Evolutionary conservation across 306 rosid species (phyloP).

Genomic region (Quercus aquifolioides): DNA sequence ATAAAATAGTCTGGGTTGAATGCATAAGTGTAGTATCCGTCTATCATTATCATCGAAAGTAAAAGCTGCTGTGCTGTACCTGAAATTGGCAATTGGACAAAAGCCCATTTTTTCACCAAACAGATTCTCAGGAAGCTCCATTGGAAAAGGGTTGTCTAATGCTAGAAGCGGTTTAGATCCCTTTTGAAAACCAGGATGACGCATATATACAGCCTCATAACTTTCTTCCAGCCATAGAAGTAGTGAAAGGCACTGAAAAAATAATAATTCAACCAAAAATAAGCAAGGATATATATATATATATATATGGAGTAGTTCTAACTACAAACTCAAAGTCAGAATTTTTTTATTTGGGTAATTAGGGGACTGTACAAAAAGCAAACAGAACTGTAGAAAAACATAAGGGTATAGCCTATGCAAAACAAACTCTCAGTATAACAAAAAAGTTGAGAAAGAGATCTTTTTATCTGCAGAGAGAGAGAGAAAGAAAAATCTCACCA

Average conservation of each 20-base stretch:
- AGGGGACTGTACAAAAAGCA: too few species aligned
- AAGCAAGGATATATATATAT: too few species aligned
- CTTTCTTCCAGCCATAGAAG: slow-evolving; percentile 89
- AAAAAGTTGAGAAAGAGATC: too few species aligned
- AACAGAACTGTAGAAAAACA: too few species aligned
- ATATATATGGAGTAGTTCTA: too few species aligned
- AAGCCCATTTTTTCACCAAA: slow-evolving; percentile 94
- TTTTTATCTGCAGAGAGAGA: too few species aligned
- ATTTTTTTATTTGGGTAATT: not conserved
- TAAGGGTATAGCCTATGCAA: too few species aligned
- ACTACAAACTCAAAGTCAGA: slow-evolving; percentile 3
- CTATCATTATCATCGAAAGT: not conserved
- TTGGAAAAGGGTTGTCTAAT: slow-evolving; percentile 88
- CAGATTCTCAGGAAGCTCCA: slow-evolving; percentile 84
- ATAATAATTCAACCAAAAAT: slow-evolving; percentile 6
- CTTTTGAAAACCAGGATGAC: slow-evolving; percentile 89
- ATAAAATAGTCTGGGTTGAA: too few species aligned
- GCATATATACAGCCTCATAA: slow-evolving; percentile 66
- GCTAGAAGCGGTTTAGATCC: slow-evolving; percentile 80
- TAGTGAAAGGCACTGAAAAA: slow-evolving; percentile 72
- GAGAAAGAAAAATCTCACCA: too few species aligned
- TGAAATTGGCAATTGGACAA: slow-evolving; percentile 86
- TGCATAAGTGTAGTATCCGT: not conserved
- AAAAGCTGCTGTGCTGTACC: slow-evolving; percentile 40
- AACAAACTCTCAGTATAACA: too few species aligned